Base-by-base conservation (phyloP, 352 stramenopile species). In the Phytophthora sojae region DNA sequence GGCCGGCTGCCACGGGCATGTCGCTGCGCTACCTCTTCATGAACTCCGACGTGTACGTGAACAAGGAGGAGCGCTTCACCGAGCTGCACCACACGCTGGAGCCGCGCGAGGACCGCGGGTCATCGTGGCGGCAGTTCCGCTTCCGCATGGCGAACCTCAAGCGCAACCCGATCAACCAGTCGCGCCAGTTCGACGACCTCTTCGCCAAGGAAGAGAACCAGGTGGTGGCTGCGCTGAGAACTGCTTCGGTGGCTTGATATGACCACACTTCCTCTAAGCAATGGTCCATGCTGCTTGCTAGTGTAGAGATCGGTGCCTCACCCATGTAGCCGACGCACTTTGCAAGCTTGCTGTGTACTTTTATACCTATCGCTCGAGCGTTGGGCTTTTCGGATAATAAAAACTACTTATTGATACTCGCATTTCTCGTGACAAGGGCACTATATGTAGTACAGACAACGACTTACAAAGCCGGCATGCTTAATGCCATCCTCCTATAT, bases 1-100 rank as follows among this genome's bases (percentile, higher is more conserved):
- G 39, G 77, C 61, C 67, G 17, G 71, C 67, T 17, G 82, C 71
- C 37, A 72, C 71, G 35, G 61, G 60, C 8, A 71, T 83, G 61
- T 77, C 75, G 26, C 69, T 82, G 54, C 79, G 77, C 52, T 85
- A 84, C 71, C 61, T 86, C 30, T 79, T 84, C 65, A 56, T 67
- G 55, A 88, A 88, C 77, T 81, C 81, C 54, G 83, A 89, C 60
- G 83, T 88, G 66, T 88, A 85, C 72, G 75, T 91, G 62, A 81
- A 87, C 79, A 91, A 91, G 77, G 73, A 88, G 25, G 67, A 80
- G 54, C 83, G 83, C 44, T 74, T 80, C 66, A 57, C 66, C 21
- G 25, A 67, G 54, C 55, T 89, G 52, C 81, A 90, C 74, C 75
- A 90, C 75, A 74, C 65, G 29, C 23, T 53, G 47, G 47, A 53